Base-by-base conservation (phyloP, 2,329 filamentous ascomycete species). In the Rhytidhysteron rufulum region DNA sequence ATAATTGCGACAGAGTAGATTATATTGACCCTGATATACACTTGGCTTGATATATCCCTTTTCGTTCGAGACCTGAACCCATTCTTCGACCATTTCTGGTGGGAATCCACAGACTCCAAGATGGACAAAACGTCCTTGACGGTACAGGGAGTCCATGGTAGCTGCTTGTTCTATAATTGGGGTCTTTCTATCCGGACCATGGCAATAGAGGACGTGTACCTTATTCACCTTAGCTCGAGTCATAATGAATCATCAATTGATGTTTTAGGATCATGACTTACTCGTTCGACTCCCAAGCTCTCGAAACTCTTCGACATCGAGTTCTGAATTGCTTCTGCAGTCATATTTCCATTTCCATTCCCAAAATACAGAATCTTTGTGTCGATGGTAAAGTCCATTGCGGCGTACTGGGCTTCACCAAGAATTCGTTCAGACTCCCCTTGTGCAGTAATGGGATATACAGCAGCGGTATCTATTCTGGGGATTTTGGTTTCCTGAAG, bases 31-130 rank as follows among this genome's bases (percentile, higher is more conserved):
- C 42, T 68, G 62, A 39, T 63, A 66, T 9, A 63, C 56, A 16
- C 48, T 49, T 2, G 64, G 64, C 27, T 57, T 54, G 20, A 60
- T 49, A 19, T 51, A 64, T 19, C 49, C 50, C 5, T 54, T 48
- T 19, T 47, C 36, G 4, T 53, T 42, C 34, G 57, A 58, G 29
- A 62, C 52, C 25, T 51, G 53, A 19, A 61, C 52, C 32, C 62
- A 50, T 37, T 61, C 47, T 13, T 56, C 50, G 24, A 66, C 49
- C 9, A 60, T 49, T 4, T 33, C 42, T 4, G 56, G 34, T 5
- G 38, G 44, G 45, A 55, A 68, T 43, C 66, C 66, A 37, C 53
- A 62, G 16, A 68, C 40, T 5, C 65, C 65, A 31, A 65, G 57
- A 42, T 53, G 31, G 5, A 17, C 19, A 19, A 35, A 39, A 5